Percentiles rank a stretch among this genome's conserved stretches.
Evolutionary conservation across 164 flowering plant species (phyloP).

Genomic region (Liriodendron chinense): DNA sequence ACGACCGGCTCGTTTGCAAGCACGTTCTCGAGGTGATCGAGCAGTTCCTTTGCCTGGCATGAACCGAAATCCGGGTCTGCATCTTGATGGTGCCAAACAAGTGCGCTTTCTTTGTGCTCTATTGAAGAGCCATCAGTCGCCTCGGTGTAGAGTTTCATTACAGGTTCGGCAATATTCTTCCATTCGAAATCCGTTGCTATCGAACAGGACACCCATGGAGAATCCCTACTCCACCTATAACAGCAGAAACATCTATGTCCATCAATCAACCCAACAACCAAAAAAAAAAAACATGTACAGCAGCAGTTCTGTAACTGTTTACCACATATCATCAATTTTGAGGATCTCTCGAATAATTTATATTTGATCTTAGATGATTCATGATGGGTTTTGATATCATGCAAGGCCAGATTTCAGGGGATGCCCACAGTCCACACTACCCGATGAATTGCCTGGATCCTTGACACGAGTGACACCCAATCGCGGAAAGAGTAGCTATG

Average conservation of each 20-base stretch:
- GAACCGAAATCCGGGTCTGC: constrained; percentile 24
- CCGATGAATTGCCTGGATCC: no score
- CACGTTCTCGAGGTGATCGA: constrained; percentile 19
- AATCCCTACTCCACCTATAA: constrained; percentile 18
- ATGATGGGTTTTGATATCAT: no score
- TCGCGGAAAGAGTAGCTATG: no score
- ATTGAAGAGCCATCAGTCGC: constrained; percentile 22
- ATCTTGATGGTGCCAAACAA: constrained; percentile 24
- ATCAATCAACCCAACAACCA: no score
- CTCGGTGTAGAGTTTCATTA: constrained; percentile 16
- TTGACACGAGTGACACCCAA: no score
- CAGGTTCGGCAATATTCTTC: constrained; percentile 20
- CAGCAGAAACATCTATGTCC: background rate
- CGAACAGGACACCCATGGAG: constrained; percentile 13
- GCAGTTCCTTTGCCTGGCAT: constrained; percentile 21
- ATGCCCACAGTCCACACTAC: no score
- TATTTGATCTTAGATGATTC: no score
- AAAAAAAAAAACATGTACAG: no score
- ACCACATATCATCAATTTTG: no score
- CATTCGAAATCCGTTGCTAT: constrained; percentile 17
- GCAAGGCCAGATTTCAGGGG: no score
- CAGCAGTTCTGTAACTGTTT: no score
- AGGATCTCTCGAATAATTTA: no score
- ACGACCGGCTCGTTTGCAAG: constrained; percentile 22
- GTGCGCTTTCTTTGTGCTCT: constrained; percentile 19